Evolutionary conservation across 2,329 filamentous ascomycete species (phyloP).

Genomic region (Alternaria incomplexa): DNA sequence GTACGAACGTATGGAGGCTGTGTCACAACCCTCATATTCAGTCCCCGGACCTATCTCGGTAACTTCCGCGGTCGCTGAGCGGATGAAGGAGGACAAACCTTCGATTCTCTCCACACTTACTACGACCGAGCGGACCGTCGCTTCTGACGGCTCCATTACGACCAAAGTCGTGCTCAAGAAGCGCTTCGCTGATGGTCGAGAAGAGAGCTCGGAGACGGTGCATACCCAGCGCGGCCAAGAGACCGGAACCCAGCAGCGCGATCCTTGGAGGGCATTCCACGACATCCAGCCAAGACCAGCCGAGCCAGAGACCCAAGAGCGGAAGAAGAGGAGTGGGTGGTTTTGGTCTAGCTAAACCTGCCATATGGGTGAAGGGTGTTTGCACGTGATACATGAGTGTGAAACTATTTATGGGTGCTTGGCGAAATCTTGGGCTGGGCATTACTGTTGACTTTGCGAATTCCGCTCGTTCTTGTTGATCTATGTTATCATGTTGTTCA

Average conservation of each 20-base stretch:
- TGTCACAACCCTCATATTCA: neutral
- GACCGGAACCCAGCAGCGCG: constrained; percentile 1
- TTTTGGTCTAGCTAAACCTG: constrained; percentile 36
- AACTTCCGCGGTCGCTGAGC: constrained; percentile 9
- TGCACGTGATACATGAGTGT: neutral
- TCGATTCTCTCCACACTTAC: constrained; percentile 62
- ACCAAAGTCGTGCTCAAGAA: constrained; percentile 65
- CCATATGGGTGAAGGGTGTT: neutral
- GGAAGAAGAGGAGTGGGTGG: constrained; percentile 34
- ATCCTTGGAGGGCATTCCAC: constrained; percentile 19
- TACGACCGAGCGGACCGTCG: constrained; percentile 61
- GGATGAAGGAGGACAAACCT: constrained; percentile 20
- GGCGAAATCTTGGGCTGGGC: neutral
- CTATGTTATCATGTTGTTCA: neutral
- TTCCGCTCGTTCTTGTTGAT: neutral
- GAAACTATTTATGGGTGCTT: neutral
- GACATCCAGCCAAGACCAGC: constrained; percentile 9
- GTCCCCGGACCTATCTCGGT: constrained; percentile 9
- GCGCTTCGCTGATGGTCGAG: constrained; percentile 65
- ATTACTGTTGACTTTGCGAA: neutral
- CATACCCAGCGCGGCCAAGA: constrained; percentile 50
- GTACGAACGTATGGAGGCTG: constrained; percentile 55
- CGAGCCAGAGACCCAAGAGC: constrained; percentile 10
- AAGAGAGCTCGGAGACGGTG: constrained; percentile 63
- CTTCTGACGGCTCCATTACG: constrained; percentile 63